phyloP scores from a whole-genome alignment of 1,284 basidiomycete species.

The Sanguinoderma infundibulare region DNA sequence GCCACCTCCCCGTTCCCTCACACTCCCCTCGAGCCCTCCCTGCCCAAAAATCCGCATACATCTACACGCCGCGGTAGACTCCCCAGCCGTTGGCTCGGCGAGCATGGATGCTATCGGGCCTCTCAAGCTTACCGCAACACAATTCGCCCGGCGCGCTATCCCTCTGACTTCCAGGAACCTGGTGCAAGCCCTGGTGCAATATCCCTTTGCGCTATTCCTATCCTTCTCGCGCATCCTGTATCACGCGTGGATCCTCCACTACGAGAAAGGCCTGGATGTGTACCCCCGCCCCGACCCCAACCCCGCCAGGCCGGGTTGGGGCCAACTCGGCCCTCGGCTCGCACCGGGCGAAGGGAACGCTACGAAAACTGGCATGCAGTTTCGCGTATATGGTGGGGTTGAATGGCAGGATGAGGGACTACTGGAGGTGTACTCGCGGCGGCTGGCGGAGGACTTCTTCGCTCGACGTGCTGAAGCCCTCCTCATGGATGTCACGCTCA shows the following conservation, averaged over 20 bases:
- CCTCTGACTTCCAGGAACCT: slow-evolving; percentile 50
- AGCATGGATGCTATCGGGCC: slow-evolving; percentile 30
- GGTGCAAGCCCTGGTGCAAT: slow-evolving; percentile 45
- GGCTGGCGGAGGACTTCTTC: slow-evolving; percentile 42
- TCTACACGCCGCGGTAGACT: slow-evolving; percentile 37
- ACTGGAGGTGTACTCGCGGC: slow-evolving; percentile 46
- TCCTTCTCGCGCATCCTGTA: slow-evolving; percentile 68
- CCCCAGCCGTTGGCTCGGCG: not conserved
- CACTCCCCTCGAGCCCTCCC: slow-evolving; percentile 26
- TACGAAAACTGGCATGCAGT: slow-evolving; percentile 2
- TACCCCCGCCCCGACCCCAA: slow-evolving; percentile 69
- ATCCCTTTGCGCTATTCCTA: slow-evolving; percentile 64
- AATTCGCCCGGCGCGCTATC: slow-evolving; percentile 42
- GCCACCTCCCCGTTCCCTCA: slow-evolving; percentile 43
- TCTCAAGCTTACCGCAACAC: slow-evolving; percentile 55
- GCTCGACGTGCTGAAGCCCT: slow-evolving; percentile 38
- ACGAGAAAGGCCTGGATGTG: slow-evolving; percentile 61
- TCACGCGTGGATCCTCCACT: slow-evolving; percentile 73
- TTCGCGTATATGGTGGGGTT: slow-evolving; percentile 42
- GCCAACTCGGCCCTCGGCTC: slow-evolving; percentile 2
- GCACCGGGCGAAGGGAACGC: slow-evolving; percentile 11
- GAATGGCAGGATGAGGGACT: slow-evolving; percentile 49
- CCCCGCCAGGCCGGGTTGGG: slow-evolving; percentile 33
- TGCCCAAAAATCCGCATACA: slow-evolving; percentile 50
- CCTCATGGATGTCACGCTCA: slow-evolving; percentile 42